Evolutionary conservation across 768 basidiomycete species (phyloP), one percentile per base, ranked within the genome.

Genomic region (Basidioascus undulatus): DNA sequence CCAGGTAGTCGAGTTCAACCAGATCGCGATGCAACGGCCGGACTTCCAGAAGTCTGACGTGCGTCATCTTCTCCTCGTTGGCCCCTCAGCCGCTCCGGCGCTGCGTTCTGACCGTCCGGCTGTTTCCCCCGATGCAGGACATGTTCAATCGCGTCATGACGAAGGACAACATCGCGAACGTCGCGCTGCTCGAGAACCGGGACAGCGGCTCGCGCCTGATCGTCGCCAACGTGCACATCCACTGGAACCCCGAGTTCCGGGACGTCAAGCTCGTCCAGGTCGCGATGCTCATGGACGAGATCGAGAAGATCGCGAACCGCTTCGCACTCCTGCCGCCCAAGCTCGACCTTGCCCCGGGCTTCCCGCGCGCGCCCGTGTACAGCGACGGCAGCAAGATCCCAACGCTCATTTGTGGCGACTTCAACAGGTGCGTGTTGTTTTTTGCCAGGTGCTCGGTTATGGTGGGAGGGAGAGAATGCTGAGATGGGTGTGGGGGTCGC

Each of bases 131-230:
- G 39, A 89, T 84, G 15, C 86, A 96, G 53, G 89, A 94, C 63
- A 87, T 96, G 86, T 96, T 94, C 69, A 94, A 94, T 55, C 83
- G 92, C 25, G 84, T 96, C 41, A 69, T 94, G 50, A 77, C 78
- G 46, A 81, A 83, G 56, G 89, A 96, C 59, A 72, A 94, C 53
- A 80, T 96, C 47, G 84, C 84, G 35, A 72, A 84, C 47, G 64
- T 87, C 43, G 72, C 73, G 50, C 67, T 83, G 24, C 66, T 96
- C 53, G 92, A 98, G 62, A 76, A 78, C 59, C 71, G 70, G 45
- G 67, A 71, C 31, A 81, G 86, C 0, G 86, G 86, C 32, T 74
- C 84, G 11, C 74, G 89, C 13, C 61, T 92, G 42, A 70, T 96
- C 52, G 68, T 94, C 40, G 76, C 77, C 30, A 94, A 96, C 56